These are phyloP conservation scores for Kodamaea ohmeri DNA, from an alignment of 1,139 yeast genomes.

Conservation along the genomic window DNA sequence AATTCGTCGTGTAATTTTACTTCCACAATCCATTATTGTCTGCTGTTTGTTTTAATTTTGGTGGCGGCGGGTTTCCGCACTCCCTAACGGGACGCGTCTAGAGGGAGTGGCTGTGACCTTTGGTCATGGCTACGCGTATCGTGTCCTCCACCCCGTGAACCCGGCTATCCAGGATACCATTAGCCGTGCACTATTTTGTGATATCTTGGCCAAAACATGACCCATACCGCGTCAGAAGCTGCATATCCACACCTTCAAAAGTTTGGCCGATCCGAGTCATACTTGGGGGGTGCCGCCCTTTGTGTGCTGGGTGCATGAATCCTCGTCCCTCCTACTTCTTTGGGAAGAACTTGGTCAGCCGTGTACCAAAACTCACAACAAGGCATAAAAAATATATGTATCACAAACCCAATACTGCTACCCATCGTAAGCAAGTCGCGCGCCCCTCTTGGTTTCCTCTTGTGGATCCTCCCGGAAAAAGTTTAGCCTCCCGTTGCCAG, in stretches of 20 bases:
- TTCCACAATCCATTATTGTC: slow-evolving; percentile 5
- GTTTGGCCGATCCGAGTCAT: not conserved
- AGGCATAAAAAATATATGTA: slow-evolving; percentile 1
- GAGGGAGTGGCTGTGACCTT: too few species aligned
- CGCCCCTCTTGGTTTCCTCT: not conserved
- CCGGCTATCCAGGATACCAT: not conserved
- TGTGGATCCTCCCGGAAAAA: not conserved
- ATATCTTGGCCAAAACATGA: too few species aligned
- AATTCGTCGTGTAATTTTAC: slow-evolving; percentile 10
- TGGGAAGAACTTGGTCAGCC: slow-evolving; percentile 6
- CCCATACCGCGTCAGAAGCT: too few species aligned
- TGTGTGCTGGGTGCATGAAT: not conserved
- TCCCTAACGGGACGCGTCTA: too few species aligned
- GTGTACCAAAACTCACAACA: slow-evolving; percentile 5
- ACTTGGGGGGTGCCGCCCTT: not conserved
- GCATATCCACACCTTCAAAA: not conserved
- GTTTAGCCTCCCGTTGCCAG: too few species aligned
- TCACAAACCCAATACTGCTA: slow-evolving; percentile 1
- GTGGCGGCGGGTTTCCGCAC: not conserved
- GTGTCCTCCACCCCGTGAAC: too few species aligned
- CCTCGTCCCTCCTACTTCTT: not conserved
- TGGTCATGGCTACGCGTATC: too few species aligned
- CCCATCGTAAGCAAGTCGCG: not conserved
- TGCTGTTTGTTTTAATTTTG: slow-evolving; percentile 6
- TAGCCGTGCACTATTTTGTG: slow-evolving; percentile 1